Evolutionary conservation across 495 filamentous ascomycete species (phyloP), one percentile per base, ranked within the genome.

Genomic region (Penicillium bovifimosum): DNA sequence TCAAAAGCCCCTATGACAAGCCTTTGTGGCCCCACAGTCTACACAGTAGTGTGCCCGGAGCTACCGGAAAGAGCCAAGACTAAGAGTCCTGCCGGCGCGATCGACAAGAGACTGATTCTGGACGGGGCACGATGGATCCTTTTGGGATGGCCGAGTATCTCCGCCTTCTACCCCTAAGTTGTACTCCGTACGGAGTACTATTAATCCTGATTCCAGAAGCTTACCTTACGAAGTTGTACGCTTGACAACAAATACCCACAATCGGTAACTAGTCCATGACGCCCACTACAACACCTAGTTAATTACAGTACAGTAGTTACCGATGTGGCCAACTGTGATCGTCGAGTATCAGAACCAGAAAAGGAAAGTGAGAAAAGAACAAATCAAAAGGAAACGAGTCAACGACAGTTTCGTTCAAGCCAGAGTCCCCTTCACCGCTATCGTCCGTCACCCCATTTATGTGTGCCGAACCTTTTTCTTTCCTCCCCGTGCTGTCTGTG

Each of bases 1-100:
- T 42, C 48, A 50, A 34, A 28, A 33, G 6, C 48, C 48, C 20
- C 24, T 38, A 35, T 50, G 38, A 29, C 38, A 50, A 34, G 24
- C 28, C 29, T 11, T 32, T 13, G 5, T 6, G 29, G 36, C 39
- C 28, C 38, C 38, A 42, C 48, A 27, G 13, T 9, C 38, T 50
- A n/a, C n/a, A n/a, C n/a, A n/a, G n/a, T n/a, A 50, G 47, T n/a
- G 26, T 41, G 28, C 34, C 26, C 17, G 38, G 47, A 14, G 35
- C 32, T 26, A 41, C 16, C 28, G 26, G 20, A 34, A 16, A 46
- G 16, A 34, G n/a, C n/a, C 6, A 46, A 36, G 33, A n/a, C n/a
- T n/a, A n/a, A n/a, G n/a, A n/a, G n/a, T n/a, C n/a, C n/a, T n/a
- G n/a, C n/a, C n/a, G n/a, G 29, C 28, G 18, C 13, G 38, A 50